Conservation (phyloP, 2,329 filamentous ascomycete genomes). For the Penicillium oxalicum region DNA sequence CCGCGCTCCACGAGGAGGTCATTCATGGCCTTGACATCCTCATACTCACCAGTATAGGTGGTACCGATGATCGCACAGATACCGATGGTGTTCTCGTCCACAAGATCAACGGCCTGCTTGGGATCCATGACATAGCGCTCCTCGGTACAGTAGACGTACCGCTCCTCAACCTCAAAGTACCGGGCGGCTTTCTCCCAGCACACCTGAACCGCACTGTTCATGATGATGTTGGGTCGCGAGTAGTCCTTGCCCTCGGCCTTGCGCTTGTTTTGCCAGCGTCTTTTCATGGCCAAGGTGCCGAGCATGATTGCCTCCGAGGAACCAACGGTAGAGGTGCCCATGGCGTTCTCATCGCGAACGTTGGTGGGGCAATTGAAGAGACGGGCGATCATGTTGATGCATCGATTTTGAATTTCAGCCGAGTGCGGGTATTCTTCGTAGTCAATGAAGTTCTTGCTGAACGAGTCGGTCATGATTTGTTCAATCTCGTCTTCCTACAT, state of each 20-base stretch:
- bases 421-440: slow-evolving; percentile 79
- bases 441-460: slow-evolving; percentile 93
- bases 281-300: slow-evolving; percentile 78
- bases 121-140: slow-evolving; percentile 60
- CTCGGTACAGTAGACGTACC: slow-evolving; percentile 60
- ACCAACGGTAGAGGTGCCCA: slow-evolving; percentile 84
- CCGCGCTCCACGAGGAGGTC: slow-evolving; percentile 70
- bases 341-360: slow-evolving; percentile 54
- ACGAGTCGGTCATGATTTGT: slow-evolving; percentile 87
- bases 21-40: slow-evolving; percentile 88
- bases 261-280: slow-evolving; percentile 82
- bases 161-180: slow-evolving; percentile 92
- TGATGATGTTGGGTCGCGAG: slow-evolving; percentile 83
- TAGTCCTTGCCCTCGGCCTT: slow-evolving; percentile 74
- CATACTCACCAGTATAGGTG: slow-evolving; percentile 93
- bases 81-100: slow-evolving; percentile 73
- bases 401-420: slow-evolving; percentile 84
- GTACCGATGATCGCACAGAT: slow-evolving; percentile 88
- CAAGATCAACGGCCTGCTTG: slow-evolving; percentile 53
- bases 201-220: slow-evolving; percentile 93
- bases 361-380: slow-evolving; percentile 73
- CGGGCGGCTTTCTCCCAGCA: slow-evolving; percentile 92
- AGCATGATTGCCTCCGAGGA: slow-evolving; percentile 65
- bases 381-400: slow-evolving; percentile 82
- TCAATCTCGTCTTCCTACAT: slow-evolving; percentile 82